Conservation (phyloP, 1,284 basidiomycete species). For the Stereum hirsutum region DNA sequence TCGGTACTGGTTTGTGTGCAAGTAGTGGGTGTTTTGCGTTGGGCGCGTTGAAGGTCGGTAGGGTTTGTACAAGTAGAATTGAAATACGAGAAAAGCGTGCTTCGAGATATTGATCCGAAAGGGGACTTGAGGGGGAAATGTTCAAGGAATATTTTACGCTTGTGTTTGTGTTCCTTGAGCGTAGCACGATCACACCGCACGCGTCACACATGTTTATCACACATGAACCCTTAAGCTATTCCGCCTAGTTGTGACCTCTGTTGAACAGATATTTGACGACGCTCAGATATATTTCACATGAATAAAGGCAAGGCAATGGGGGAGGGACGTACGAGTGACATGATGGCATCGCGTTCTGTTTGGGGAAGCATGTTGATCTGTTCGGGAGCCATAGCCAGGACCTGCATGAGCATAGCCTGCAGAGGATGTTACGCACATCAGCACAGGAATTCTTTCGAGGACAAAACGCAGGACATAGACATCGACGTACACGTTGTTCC, state of each 20-base stretch:
- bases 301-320: not conserved
- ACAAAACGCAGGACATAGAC: conserved; percentile 19
- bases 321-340: conserved; percentile 53
- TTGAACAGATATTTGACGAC: not conserved
- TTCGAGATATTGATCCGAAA: not conserved
- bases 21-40: not conserved
- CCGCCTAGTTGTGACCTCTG: conserved; percentile 12
- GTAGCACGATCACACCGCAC: not conserved
- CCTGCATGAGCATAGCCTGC: conserved; percentile 80
- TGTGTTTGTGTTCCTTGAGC: not conserved
- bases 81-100: not conserved
- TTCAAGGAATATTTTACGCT: not conserved
- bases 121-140: not conserved
- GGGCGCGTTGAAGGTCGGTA: not conserved
- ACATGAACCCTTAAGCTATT: conserved; percentile 5
- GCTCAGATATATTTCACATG: not conserved
- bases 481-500: conserved; percentile 10
- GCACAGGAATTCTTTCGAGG: not conserved
- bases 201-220: not conserved
- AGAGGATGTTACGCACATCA: conserved; percentile 8
- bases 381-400: conserved; percentile 77
- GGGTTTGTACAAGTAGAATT: not conserved
- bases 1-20: not conserved
- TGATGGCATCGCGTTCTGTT: conserved; percentile 77
- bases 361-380: conserved; percentile 84